Evolutionary conservation across 306 rosid genomes (phyloP), one percentile per base, ranked within the genome.

Genomic region (Casuarina glauca): DNA sequence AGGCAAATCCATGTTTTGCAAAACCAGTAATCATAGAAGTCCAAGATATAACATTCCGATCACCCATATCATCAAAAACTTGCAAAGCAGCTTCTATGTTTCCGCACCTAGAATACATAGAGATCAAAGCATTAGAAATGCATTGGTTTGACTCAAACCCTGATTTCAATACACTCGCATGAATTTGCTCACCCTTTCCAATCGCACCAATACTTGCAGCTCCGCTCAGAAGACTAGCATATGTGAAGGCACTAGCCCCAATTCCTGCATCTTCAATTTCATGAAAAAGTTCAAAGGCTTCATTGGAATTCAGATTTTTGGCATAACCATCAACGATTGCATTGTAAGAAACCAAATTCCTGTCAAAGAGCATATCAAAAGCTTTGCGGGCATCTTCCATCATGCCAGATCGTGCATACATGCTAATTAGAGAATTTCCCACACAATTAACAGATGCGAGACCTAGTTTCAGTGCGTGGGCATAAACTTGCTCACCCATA

Each of bases 81-180:
- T 77, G 90, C 52, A 84, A 69, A 74, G 90, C 85, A 81, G 90
- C 84, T 82, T 79, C 89, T 79, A 88, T 81, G 75, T 82, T 73
- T 73, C 89, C 90, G 83, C 92, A 90, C 80, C 86, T 88, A n/a
- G 92, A 88, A 79, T 88, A 90, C 94, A 90, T 86, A 53, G 90
- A 86, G 77, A 90, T 84, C 72, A 88, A 81, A 58, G 92, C 90
- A 84, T 88, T 90, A 76, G 83, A 76, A 51, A 86, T 35, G 68
- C 78, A 63, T 50, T 61, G 80, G 71, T 84, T 74, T 32, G 70
- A 74, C 6, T 78, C 80, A 72, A 79, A 81, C 15, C 91, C 92
- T 0, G 81, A 84, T 76, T 90, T 88, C 32, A 88, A 53, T 11
- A 84, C 52, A 36, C 74, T 64, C 39, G 89, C 86, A 82, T 90